Evolutionary conservation across 352 stramenopile species (phyloP).

Genomic region (Phytophthora fragariaefolia): DNA sequence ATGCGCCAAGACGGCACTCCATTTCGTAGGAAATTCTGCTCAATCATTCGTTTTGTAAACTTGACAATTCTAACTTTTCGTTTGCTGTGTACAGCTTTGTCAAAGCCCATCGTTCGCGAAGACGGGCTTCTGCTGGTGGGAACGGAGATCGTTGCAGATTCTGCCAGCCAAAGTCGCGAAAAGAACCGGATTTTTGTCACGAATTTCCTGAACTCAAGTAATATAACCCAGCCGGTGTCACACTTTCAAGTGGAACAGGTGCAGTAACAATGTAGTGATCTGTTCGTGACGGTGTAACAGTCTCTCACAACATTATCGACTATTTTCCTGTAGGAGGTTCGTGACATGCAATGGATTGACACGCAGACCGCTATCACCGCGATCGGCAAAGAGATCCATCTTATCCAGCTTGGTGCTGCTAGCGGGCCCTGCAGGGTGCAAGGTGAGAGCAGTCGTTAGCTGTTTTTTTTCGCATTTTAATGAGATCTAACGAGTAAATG

Average conservation of each 20-base stretch:
- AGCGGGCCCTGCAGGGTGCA: slow-evolving; percentile 44
- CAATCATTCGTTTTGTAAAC: background rate
- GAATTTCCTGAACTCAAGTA: slow-evolving; percentile 44
- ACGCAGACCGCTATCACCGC: slow-evolving; percentile 54
- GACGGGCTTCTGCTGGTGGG: slow-evolving; percentile 78
- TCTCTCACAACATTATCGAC: background rate
- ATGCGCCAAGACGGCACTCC: slow-evolving; percentile 38
- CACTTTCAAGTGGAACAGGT: slow-evolving; percentile 56
- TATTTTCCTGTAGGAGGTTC: slow-evolving; percentile 59
- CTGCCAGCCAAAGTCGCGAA: slow-evolving; percentile 1
- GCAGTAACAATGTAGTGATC: background rate
- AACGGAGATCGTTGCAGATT: slow-evolving; percentile 46
- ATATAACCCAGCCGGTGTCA: slow-evolving; percentile 23
- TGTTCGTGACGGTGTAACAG: background rate
- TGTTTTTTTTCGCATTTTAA: background rate
- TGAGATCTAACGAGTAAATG: background rate
- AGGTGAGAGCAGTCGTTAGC: slow-evolving; percentile 18
- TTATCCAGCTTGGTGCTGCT: slow-evolving; percentile 51
- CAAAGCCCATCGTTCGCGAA: slow-evolving; percentile 78
- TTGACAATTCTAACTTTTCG: background rate
- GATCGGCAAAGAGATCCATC: slow-evolving; percentile 75
- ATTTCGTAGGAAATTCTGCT: slow-evolving; percentile 41
- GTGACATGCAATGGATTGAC: slow-evolving; percentile 75
- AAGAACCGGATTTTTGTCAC: slow-evolving; percentile 74
- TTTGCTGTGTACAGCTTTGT: slow-evolving; percentile 54